Percentiles rank a stretch among this genome's conserved stretches.
These are phyloP conservation scores for Diaporthe sp. DNA, from an alignment of 2,329 filamentous ascomycete species.

Conservation along the genomic window DNA sequence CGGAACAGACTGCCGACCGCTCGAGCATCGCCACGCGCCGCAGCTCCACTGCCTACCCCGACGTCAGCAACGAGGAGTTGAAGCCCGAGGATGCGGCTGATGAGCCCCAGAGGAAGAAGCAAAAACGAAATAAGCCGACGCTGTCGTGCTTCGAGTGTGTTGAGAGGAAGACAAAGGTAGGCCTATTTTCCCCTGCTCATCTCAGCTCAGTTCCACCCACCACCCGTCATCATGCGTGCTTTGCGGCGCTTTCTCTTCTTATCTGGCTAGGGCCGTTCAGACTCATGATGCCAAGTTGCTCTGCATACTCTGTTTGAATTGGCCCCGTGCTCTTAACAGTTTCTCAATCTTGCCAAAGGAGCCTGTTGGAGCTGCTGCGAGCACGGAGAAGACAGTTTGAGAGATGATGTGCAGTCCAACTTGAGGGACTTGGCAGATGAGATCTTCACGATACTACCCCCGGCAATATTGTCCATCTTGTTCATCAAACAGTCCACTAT, in stretches of 20 bases:
- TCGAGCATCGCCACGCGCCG: slow-evolving; percentile 33
- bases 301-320: background rate
- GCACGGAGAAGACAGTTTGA: background rate
- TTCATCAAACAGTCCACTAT: background rate
- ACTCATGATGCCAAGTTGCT: background rate
- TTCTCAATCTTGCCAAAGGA: background rate
- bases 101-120: slow-evolving; percentile 74
- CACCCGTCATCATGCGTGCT: background rate
- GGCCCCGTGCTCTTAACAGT: no score
- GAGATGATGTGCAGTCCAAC: background rate
- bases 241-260: background rate
- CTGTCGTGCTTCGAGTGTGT: slow-evolving; percentile 85
- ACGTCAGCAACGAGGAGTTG: slow-evolving; percentile 34
- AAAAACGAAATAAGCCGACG: slow-evolving; percentile 88
- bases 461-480: background rate
- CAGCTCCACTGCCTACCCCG: slow-evolving; percentile 35
- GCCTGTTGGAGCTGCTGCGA: background rate
- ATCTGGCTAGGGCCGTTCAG: background rate
- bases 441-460: background rate
- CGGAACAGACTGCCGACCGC: slow-evolving; percentile 24
- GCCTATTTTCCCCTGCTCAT: slow-evolving; percentile 45
- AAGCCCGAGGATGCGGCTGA: slow-evolving; percentile 46
- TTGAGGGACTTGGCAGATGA: background rate
- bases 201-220: background rate
- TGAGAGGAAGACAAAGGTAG: slow-evolving; percentile 84